Evolutionary conservation across 2,329 filamentous ascomycete genomes (phyloP).

Genomic region (Calonectria multiphialidica): DNA sequence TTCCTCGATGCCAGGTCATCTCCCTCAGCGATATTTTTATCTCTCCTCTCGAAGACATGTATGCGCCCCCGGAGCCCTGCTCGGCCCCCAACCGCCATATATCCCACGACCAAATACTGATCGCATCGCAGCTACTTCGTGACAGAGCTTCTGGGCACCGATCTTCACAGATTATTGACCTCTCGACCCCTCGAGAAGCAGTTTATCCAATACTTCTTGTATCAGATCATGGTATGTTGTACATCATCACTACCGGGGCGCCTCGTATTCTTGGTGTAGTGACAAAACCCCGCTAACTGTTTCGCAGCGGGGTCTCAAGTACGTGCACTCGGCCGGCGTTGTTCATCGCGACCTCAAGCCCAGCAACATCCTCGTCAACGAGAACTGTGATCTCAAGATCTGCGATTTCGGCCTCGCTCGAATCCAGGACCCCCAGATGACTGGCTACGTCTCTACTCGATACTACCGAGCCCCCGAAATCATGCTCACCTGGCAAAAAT

Average conservation of each 20-base stretch:
- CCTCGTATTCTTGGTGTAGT: background rate
- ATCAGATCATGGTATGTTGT: constrained; percentile 90
- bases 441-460: constrained; percentile 96
- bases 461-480: constrained; percentile 99
- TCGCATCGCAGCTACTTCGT: constrained; percentile 84
- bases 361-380: constrained; percentile 99
- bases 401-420: constrained; percentile 98
- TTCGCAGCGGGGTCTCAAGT: constrained; percentile 91
- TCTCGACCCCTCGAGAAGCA: constrained; percentile 98
- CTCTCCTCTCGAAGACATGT: constrained; percentile 98
- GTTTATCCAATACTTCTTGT: constrained; percentile 99
- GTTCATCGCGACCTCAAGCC: constrained; percentile 98
- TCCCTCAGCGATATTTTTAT: constrained; percentile 99
- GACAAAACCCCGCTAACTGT: constrained; percentile 27
- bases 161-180: constrained; percentile 94
- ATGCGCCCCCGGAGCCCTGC: constrained; percentile 50
- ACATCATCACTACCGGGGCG: background rate
- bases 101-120: constrained; percentile 31
- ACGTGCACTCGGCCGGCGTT: constrained; percentile 97
- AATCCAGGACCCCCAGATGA: constrained; percentile 99
- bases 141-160: constrained; percentile 95
- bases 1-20: constrained; percentile 76
- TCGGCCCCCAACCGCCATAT: constrained; percentile 1
- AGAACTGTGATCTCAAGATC: constrained; percentile 99
- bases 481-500: constrained; percentile 99